These are phyloP conservation scores for Boechera divaricarpa DNA, from an alignment of 345 rosid species.

Conservation along the genomic window DNA sequence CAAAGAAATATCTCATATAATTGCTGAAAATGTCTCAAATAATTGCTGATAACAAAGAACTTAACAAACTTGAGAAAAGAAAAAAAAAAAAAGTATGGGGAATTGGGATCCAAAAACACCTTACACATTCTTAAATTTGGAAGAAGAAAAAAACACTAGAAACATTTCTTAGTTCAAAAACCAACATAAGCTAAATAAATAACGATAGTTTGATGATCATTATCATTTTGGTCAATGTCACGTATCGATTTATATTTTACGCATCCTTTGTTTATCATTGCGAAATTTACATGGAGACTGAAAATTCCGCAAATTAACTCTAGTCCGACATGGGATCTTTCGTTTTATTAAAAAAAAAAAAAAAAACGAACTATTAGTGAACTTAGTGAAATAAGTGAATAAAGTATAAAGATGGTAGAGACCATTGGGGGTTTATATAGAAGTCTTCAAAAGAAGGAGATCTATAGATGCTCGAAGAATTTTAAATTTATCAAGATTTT, in stretches of 20 bases:
- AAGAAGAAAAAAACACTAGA: neutral
- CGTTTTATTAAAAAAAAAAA: neutral
- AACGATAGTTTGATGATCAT: neutral
- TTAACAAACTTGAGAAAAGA: neutral
- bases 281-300: slow-evolving; percentile 36
- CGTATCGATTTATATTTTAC: slow-evolving; percentile 19
- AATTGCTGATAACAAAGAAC: neutral
- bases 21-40: neutral
- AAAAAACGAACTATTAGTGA: neutral
- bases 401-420: slow-evolving; percentile 8
- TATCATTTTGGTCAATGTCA: slow-evolving; percentile 16
- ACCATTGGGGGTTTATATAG: slow-evolving; percentile 9
- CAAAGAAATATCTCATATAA: neutral
- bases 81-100: neutral
- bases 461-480: neutral
- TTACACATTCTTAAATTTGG: neutral
- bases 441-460: neutral
- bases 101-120: neutral
- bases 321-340: slow-evolving; percentile 1
- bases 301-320: slow-evolving; percentile 22
- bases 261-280: slow-evolving; percentile 16
- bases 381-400: slow-evolving; percentile 8
- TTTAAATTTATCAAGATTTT: neutral
- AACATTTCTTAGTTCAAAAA: neutral
- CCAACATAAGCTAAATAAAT: neutral